Evolutionary conservation across 192 early-diverging fungal species (phyloP), one percentile per base, ranked within the genome.

Genomic region (Mortierella antarctica): DNA sequence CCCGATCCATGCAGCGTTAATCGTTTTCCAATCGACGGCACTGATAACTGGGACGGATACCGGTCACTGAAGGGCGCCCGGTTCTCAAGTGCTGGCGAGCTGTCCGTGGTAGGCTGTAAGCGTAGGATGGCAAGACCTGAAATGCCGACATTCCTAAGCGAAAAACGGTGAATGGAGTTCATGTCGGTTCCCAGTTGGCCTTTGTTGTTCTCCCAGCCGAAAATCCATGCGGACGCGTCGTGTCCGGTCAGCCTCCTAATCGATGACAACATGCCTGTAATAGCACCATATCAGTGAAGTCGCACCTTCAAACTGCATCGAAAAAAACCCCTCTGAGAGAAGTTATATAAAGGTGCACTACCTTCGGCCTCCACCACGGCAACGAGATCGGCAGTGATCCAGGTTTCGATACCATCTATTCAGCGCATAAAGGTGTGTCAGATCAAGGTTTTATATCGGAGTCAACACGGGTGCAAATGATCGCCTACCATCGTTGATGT

Each of bases 291-390:
- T 31, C 31, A 31, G 31, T 31, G 3, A 31, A 31, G 31, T 3
- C 31, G 31, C 31, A 2, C 31, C 31, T 31, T 31, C 31, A 31
- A 31, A 31, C 31, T 59, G 47, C 23, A 46, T 49, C 51, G 21
- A 13, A 45, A n/a, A n/a, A 17, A 61, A 0, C 10, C n/a, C 17
- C 5, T 48, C 45, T 18, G 18, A n/a, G 20, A 48, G 5, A 31
- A 17, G 9, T 48, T 18, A 21, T 9, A 7, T n/a, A 6, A 10
- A 21, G 41, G 45, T 7, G 45, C 47, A 23, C 15, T 67, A 57
- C 77, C 77, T 52, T 80, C 77, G 21, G 77, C 77, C 42, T 80
- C 77, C 6, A 72, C 77, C 15, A 80, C 77, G 17, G 77, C 70
- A 20, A 80, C 57, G 9, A 80, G 54, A 18, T 80, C 77, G 10